Evolutionary conservation across 441 rosid species (phyloP), one percentile per base, ranked within the genome.

Genomic region (Pelargonium fulgidum): DNA sequence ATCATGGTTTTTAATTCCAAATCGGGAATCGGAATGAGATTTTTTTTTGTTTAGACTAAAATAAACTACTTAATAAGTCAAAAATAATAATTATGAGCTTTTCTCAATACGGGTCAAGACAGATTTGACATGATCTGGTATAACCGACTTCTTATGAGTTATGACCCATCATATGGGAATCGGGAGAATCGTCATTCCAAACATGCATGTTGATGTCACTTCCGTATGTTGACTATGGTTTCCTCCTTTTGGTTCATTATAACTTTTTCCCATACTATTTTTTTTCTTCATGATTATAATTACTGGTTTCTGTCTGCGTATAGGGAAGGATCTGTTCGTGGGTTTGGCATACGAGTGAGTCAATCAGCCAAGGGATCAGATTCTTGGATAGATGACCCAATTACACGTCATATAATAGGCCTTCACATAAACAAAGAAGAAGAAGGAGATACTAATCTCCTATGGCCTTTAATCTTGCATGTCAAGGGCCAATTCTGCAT

Each of bases 361-460:
- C 93, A 89, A 74, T 93, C 96, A 5, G 78, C 73, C 2, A 69
- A 79, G 78, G 96, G 97, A 36, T 89, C 91, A 1, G 97, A 93
- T 79, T 87, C 99, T 0, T 91, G 97, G 99, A 86, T 91, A 64
- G 99, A 93, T 78, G 97, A 93, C 73, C 96, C 97, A n/a, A 89
- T 91, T 71, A 83, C 87, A n/a, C 93, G 90, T 16, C 92, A 93
- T 67, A 66, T 93, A 36, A 81, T 93, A 77, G 82, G 97, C 70
- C 84, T 93, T 65, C 66, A 70, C 67, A 77, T 89, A 48, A 73
- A 56, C 62, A 68, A 70, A 9, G 84, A 81, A 66, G 85, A 80
- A 41, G 81, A 71, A 68, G 83, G 83, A 68, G 85, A 80, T 19
- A 82, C 76, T 67, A 73, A 81, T 74, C 64, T 88, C 66, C 59